Percentiles rank a stretch among this genome's conserved stretches.
These are phyloP conservation scores for Decorospora gaudefroyi DNA, from an alignment of 2,329 filamentous ascomycete species.

Conservation along the genomic window DNA sequence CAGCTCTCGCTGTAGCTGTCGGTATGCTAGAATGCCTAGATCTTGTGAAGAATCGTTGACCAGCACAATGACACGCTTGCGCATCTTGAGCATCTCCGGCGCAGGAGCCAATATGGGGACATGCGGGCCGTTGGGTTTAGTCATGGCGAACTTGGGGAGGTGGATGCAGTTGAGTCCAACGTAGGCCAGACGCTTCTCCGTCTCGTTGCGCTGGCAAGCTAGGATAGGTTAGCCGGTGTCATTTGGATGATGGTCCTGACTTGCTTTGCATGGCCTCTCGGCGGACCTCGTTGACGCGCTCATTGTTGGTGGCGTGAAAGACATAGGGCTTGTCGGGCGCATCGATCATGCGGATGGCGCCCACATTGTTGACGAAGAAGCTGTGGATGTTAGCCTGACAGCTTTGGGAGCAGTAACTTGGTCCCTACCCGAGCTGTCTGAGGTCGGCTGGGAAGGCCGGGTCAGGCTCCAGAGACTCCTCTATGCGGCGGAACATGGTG, in stretches of 20 bases:
- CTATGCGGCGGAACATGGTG: slow-evolving; percentile 75
- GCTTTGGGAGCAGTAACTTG: too few relatives aligned
- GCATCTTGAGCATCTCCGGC: slow-evolving; percentile 56
- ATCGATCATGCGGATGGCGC: slow-evolving; percentile 72
- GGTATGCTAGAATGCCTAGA: slow-evolving; percentile 74
- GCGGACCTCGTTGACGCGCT: slow-evolving; percentile 76
- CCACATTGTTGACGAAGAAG: slow-evolving; percentile 76
- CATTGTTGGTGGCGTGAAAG: slow-evolving; percentile 72
- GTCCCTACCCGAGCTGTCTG: slow-evolving; percentile 69
- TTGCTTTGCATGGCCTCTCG: slow-evolving; percentile 70
- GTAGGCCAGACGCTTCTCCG: slow-evolving; percentile 64
- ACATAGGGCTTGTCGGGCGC: slow-evolving; percentile 73
- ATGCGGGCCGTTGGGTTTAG: slow-evolving; percentile 56
- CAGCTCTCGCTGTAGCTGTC: slow-evolving; percentile 65
- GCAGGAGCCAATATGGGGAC: slow-evolving; percentile 69
- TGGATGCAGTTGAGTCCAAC: slow-evolving; percentile 64
- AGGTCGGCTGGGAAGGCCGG: slow-evolving; percentile 68
- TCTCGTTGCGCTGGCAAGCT: slow-evolving; percentile 67
- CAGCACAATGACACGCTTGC: slow-evolving; percentile 70
- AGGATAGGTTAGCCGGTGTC: slow-evolving; percentile 11
- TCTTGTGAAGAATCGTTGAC: slow-evolving; percentile 80
- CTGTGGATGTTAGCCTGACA: too few relatives aligned
- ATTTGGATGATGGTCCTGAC: background rate
- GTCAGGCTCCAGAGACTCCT: slow-evolving; percentile 69
- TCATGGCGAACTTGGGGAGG: slow-evolving; percentile 62